phyloP scores from a whole-genome alignment of 129 eudicot genomes.

The Heracleum sosnowskyi region DNA sequence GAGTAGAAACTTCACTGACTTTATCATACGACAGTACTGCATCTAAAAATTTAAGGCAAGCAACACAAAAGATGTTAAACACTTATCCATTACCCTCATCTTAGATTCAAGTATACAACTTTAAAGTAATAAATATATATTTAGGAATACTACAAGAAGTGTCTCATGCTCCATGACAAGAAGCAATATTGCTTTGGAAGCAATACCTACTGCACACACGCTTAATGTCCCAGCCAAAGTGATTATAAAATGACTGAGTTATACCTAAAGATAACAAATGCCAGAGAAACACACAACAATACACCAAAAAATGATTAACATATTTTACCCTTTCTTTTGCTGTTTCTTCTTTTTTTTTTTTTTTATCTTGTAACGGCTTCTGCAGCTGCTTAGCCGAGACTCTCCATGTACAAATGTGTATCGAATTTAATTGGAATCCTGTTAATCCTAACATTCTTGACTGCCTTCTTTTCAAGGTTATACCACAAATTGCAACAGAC shows the following conservation, averaged over 20 bases:
- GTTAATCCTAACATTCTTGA: background rate
- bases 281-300: background rate
- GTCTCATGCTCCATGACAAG: background rate
- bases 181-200: background rate
- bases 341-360: background rate
- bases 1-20: too few relatives aligned
- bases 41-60: too few relatives aligned
- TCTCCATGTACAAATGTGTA: background rate
- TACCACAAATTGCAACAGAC: too few relatives aligned
- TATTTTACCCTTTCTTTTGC: background rate
- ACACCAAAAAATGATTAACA: background rate
- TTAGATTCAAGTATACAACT: too few relatives aligned
- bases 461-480: background rate
- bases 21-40: too few relatives aligned
- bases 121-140: too few relatives aligned
- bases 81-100: background rate
- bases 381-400: background rate
- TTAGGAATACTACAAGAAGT: too few relatives aligned
- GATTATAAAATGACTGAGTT: background rate
- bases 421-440: background rate
- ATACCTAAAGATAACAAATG: background rate
- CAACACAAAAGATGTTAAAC: background rate
- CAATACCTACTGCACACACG: background rate
- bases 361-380: background rate
- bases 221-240: background rate